phyloP scores from a whole-genome alignment of 2,329 filamentous ascomycete species.

The Westerdykella ornata region DNA sequence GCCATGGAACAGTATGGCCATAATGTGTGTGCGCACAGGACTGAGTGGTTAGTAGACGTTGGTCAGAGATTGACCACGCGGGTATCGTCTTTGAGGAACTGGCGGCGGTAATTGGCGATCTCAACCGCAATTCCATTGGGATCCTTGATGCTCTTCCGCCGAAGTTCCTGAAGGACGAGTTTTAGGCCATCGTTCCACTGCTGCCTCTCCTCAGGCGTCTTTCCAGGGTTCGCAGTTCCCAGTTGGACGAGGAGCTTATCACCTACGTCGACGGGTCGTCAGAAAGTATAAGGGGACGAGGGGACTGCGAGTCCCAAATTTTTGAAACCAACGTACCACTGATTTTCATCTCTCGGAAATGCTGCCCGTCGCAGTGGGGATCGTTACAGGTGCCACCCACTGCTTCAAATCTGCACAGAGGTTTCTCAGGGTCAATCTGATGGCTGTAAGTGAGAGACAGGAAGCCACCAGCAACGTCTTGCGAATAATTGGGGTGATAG shows the following conservation, averaged over 20 bases:
- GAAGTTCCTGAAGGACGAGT: conserved; percentile 33
- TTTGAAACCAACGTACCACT: conserved; percentile 59
- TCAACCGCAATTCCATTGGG: conserved; percentile 35
- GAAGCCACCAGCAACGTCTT: conserved; percentile 66
- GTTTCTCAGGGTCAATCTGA: conserved; percentile 68
- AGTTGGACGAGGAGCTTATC: conserved; percentile 67
- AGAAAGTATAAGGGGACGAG: conserved; percentile 18
- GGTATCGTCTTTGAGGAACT: conserved; percentile 38
- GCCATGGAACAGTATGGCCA: not conserved
- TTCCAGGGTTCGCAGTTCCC: conserved; percentile 57
- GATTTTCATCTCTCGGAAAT: conserved; percentile 67
- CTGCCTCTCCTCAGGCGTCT: conserved; percentile 54
- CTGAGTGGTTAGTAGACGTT: conserved; percentile 3
- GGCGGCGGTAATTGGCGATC: conserved; percentile 36
- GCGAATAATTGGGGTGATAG: conserved; percentile 71
- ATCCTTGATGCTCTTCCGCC: conserved; percentile 33
- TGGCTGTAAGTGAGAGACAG: conserved; percentile 92
- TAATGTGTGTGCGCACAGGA: not conserved
- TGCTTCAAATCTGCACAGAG: conserved; percentile 71
- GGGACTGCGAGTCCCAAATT: conserved; percentile 13
- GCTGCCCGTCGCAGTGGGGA: conserved; percentile 65
- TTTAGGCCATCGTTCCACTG: conserved; percentile 40
- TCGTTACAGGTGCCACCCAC: conserved; percentile 68
- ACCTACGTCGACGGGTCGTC: conserved; percentile 47
- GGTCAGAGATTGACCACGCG: conserved; percentile 33